Conservation (phyloP, 495 filamentous ascomycete species). For the Hypoxylon perforatum region DNA sequence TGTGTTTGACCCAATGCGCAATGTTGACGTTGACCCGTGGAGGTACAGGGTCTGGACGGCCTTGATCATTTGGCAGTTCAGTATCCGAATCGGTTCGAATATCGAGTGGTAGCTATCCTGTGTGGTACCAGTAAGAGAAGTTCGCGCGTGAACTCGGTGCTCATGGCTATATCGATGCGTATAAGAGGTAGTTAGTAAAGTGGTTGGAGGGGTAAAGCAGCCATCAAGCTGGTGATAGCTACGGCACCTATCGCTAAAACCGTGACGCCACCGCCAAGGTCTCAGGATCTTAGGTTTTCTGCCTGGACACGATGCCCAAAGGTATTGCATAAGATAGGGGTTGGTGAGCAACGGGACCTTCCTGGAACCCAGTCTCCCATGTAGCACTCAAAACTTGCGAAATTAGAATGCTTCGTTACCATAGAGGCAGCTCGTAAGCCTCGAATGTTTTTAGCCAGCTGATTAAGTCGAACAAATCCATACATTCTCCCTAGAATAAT, state of each 20-base stretch:
- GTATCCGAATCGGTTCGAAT: constrained; percentile 72
- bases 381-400: too few relatives aligned
- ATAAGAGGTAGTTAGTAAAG: too few relatives aligned
- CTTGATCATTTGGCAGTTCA: constrained; percentile 75
- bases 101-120: constrained; percentile 67
- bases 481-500: too few relatives aligned
- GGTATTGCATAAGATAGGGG: too few relatives aligned
- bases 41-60: constrained; percentile 71
- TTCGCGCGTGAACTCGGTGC: neutral
- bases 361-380: too few relatives aligned
- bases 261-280: neutral
- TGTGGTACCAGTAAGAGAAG: neutral
- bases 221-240: neutral
- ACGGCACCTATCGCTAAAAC: neutral
- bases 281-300: neutral
- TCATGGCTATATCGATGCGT: neutral
- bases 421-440: too few relatives aligned
- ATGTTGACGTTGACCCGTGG: constrained; percentile 63
- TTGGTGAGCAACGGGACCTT: too few relatives aligned
- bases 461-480: too few relatives aligned
- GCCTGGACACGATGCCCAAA: too few relatives aligned
- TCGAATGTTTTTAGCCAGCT: too few relatives aligned
- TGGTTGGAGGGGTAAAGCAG: too few relatives aligned
- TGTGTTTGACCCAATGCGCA: constrained; percentile 73
- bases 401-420: too few relatives aligned